Base-by-base conservation (phyloP, 768 basidiomycete species). In the Auriculariales sp. region DNA sequence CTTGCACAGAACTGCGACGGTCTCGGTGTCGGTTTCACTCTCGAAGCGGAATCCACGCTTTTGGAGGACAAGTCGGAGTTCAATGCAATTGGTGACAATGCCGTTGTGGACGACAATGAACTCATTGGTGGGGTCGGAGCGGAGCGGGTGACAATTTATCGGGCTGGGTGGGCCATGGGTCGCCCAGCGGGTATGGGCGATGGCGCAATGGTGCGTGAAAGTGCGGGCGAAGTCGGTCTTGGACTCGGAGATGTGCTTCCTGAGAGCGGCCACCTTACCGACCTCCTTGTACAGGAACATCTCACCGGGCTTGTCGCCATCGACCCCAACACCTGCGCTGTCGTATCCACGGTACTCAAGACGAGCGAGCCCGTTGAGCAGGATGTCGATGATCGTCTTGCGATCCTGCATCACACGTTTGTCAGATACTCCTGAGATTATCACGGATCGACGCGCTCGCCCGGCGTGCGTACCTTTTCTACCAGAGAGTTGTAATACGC, bases 271-370 rank as follows among this genome's bases (percentile, higher is more conserved):
- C 49, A 99, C 95, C 66, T 99, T 99, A 65, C 95, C 95, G 47
- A 98, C 95, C 65, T 94, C 84, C 72, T 95, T 97, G 80, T 93
- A 97, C 70, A 80, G 90, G 46, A 85, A 52, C 44, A 89, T 73
- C 45, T 81, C 68, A 39, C 79, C 79, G 1, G 79, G 68, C 57
- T 81, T 79, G 71, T 98, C 93, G 34, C 92, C 94, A 60, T 99
- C 95, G 56, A 97, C 77, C 52, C 81, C 81, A 36, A 91, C 67
- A 58, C 88, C 88, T 19, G 94, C 95, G 56, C 87, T 91, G 64
- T 99, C 95, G 62, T 99, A 99, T 33, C 95, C 95, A 62, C 95
- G 85, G 67, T 99, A 99, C 65, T 99, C 95, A 57, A 97, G 81
- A 52, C 95, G 82, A 49, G 87, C 81, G 52, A 99, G 84, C 54